Evolutionary conservation across 805 yeast species (phyloP), one percentile per base, ranked within the genome.

Genomic region (Myxozyma mucilagina): DNA sequence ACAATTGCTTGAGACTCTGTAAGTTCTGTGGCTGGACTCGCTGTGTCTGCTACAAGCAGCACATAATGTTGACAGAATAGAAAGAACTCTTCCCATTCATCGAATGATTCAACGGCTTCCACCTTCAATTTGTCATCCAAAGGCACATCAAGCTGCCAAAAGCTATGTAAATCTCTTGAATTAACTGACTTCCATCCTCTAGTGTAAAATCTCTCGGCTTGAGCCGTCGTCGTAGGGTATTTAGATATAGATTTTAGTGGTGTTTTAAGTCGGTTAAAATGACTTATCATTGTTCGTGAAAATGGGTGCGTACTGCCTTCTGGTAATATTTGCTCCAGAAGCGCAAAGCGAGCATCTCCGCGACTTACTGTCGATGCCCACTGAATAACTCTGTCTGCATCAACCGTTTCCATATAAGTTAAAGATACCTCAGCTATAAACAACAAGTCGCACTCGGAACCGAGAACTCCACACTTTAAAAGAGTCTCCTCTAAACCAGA

Each of bases 381-480:
- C 31, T 73, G 65, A 39, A 89, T 82, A 7, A 89, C 80, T 1
- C 79, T 77, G 69, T 89, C 85, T 5, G 96, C 90, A 58, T 79
- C 78, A 41, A 78, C 78, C 11, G 87, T 85, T 42, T 79, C 76
- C 94, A 89, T 89, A 71, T 89, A 89, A 0, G 93, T 91, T 57
- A 89, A 73, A 0, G 96, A 88, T 3, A 89, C 96, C 71, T 89
- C 96, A 0, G 96, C 93, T 43, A 90, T 79, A 69, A 87, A 89
- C 1, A 89, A 78, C 49, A 69, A 59, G 14, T 64, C 52, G 14
- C 66, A 44, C n/a, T 60, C 53, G 7, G 60, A 60, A 6, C 56
- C 53, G 24, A 57, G 54, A 7, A 63, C 56, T 35, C 60, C 64
- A 35, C 68, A 51, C 8, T 55, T 16, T 11, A 60, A 42, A n/a